Base-by-base conservation (phyloP, 2,329 filamentous ascomycete species). In the Curvularia lunata region DNA sequence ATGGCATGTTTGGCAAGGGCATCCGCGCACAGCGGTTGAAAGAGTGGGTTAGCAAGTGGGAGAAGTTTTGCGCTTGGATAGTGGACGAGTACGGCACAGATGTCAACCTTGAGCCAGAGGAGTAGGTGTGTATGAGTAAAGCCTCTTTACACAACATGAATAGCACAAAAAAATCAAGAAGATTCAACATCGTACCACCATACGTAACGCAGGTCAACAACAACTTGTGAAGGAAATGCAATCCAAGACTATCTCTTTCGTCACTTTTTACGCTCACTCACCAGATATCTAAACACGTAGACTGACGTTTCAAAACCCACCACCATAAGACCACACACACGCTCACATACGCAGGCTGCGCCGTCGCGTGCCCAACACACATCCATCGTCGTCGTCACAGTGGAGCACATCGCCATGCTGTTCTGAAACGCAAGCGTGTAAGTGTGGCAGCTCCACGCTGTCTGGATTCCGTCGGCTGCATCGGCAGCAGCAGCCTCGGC, bases 21-120 rank as follows among this genome's bases (percentile, higher is more conserved):
- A 66, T 89, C 52, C 89, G 95, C 74, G 91, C 91, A 0, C 74
- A 87, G 74, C 83, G 88, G 61, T 77, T 98, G 75, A 86, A 87
- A 74, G 84, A 93, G 75, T 97, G 93, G 91, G 85, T 86, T 48
- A 79, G 86, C 34, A 86, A 91, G 65, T 98, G 93, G 87, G 94
- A 98, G 80, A 84, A 86, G 70, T 98, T 95, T 73, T 98, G 93
- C 72, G 83, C 92, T 52, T 97, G 92, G 92, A 83, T 98, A 43
- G 89, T 97, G 9, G 82, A 87, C 37, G 91, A 96, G 78, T 96
- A 65, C 85, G 79, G 85, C 71, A 38, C 67, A n/a, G 77, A 79
- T 59, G 81, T 83, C 62, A 81, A 81, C 56, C 72, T 80, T 43
- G 77, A 81, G 13, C 79, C 81, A 7, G 78, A 79, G 42, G 77